Evolutionary conservation across 179 eudicot species (phyloP).

Genomic region (Patellifolia procumbens): DNA sequence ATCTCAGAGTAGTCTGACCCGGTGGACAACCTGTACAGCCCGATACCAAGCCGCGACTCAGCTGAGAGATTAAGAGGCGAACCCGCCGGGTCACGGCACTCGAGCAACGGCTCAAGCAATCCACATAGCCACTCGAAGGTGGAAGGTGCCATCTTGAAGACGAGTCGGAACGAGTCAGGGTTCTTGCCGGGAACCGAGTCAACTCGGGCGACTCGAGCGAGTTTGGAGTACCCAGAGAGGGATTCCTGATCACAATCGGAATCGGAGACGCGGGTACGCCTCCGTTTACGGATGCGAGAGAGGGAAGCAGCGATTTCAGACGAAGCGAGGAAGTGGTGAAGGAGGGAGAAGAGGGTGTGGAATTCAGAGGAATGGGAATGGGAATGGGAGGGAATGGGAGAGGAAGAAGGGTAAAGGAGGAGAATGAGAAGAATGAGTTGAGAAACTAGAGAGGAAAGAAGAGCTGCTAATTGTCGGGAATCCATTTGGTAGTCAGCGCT

Average conservation of each 20-base stretch:
- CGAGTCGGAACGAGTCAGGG: conserved; percentile 53
- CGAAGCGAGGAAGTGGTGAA: too few species aligned
- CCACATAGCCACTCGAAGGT: conserved; percentile 81
- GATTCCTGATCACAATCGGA: conserved; percentile 13
- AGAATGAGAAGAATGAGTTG: conserved; percentile 45
- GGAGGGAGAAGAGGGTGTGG: conserved; percentile 23
- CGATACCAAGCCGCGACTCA: conserved; percentile 72
- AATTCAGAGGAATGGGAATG: conserved; percentile 7
- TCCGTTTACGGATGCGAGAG: conserved; percentile 24
- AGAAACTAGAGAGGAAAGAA: conserved; percentile 57
- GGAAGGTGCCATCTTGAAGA: conserved; percentile 60
- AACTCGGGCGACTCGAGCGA: conserved; percentile 31
- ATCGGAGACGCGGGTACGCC: conserved; percentile 26
- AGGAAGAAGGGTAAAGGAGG: conserved; percentile 39
- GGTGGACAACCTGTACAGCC: conserved; percentile 58
- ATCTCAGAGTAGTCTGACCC: conserved; percentile 65
- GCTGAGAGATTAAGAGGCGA: conserved; percentile 48
- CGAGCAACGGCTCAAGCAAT: conserved; percentile 77
- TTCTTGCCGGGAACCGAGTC: conserved; percentile 38
- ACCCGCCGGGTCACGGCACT: conserved; percentile 80
- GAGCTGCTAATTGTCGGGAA: conserved; percentile 50
- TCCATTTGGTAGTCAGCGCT: conserved; percentile 37
- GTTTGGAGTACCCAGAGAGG: conserved; percentile 18
- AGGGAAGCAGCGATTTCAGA: conserved; percentile 17
- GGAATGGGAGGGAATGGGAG: conserved; percentile 23